Percentiles rank a stretch among this genome's conserved stretches.
Conservation (phyloP, 2,329 filamentous ascomycete species). For the Teratosphaeria gauchensis region DNA sequence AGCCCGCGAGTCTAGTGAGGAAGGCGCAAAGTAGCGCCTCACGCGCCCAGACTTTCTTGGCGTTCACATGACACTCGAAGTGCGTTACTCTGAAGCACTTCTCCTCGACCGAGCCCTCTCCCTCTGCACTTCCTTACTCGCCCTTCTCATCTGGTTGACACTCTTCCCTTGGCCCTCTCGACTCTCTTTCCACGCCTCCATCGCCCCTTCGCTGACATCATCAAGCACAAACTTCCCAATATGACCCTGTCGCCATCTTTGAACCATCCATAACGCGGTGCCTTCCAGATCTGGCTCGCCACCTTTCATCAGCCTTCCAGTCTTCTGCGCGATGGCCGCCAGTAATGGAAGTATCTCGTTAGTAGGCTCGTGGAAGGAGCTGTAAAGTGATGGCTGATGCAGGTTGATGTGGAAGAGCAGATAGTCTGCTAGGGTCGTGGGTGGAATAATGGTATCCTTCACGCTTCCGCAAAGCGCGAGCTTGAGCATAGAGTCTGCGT, state of each 20-base stretch:
- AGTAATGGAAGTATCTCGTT: conserved; percentile 74
- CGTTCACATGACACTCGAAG: background rate
- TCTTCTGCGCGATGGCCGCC: conserved; percentile 58
- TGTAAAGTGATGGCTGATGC: conserved; percentile 49
- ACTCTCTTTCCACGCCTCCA: conserved; percentile 42
- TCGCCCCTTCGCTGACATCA: conserved; percentile 52
- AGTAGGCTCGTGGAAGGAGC: conserved; percentile 58
- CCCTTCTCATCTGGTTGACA: conserved; percentile 59
- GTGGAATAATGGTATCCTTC: conserved; percentile 74
- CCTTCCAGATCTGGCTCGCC: conserved; percentile 61
- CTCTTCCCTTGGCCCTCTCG: conserved; percentile 39
- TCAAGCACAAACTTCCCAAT: conserved; percentile 74
- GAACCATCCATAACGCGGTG: conserved; percentile 69
- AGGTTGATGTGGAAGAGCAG: conserved; percentile 76
- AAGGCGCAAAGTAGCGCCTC: no score
- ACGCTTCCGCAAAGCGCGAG: conserved; percentile 85
- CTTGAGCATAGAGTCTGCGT: conserved; percentile 85
- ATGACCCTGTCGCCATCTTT: conserved; percentile 68
- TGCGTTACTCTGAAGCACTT: background rate
- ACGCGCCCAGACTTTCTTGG: no score
- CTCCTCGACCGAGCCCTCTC: conserved; percentile 1
- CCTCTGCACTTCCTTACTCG: conserved; percentile 46
- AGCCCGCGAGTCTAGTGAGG: no score
- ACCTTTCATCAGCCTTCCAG: conserved; percentile 66
- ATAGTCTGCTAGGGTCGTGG: conserved; percentile 77